Base-by-base conservation (phyloP, 1,284 basidiomycete genomes). In the Ceratorhiza oryzae-sativae region DNA sequence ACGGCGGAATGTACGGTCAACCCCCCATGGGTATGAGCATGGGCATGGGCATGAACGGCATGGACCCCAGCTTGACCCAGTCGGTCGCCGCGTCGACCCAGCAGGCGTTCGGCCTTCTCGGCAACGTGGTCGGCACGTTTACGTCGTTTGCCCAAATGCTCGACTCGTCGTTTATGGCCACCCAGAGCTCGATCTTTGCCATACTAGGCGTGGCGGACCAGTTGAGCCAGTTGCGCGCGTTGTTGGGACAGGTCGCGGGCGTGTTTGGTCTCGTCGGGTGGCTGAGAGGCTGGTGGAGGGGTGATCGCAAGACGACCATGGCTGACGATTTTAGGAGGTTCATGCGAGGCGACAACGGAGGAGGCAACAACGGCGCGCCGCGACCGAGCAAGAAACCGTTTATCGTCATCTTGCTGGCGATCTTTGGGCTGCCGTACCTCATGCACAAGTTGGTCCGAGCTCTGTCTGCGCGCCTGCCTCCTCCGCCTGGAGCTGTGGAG, bases 181-280 rank as follows among this genome's bases (percentile, higher is more conserved):
- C 97, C 0, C 97, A 99, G 81, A 95, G 93, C 3, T 92, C 90
- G 51, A 99, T 99, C 84, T 99, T 98, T 80, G 97, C 97, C 73
- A 98, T 99, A 93, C 95, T 98, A 71, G 95, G 95, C 74, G 96
- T 99, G 32, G 88, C 96, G 46, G 97, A 99, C 79, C 97, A 99
- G 80, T 92, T 99, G 78, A 90, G 90, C 8, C 91, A 93, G 76
- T 86, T 98, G 53, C 88, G 95, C 65, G 93, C 95, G 76, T 96
- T 95, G 32, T 86, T 99, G 13, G 95, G 95, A 41, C 94, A 96
- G 79, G 94, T 99, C 0, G 85, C 98, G 1, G 94, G 94, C 51
- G 83, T 98, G 68, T 97, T 98, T 77, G 94, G 95, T 1, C 86
- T 98, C 41, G 80, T 97, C 4, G 84, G 94, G 49, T 95, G 94